Base-by-base conservation (phyloP, 345 rosid genomes). In the Triadica sebifera region DNA sequence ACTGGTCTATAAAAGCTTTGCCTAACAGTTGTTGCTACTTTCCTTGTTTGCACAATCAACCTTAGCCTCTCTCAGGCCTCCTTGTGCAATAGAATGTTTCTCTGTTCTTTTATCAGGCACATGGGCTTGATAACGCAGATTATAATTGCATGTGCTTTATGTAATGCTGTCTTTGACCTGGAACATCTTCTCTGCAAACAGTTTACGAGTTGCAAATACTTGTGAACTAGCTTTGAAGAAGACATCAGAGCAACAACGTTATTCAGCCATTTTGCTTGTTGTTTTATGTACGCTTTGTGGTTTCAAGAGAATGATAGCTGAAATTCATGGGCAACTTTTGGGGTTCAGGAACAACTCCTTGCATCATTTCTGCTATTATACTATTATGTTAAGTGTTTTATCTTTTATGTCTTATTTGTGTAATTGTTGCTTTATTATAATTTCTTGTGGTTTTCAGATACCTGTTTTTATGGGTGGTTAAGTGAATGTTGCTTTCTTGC, bases 381-480 rank as follows among this genome's bases (percentile, higher is more conserved):
- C 19, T 56, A 43, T 67, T 24, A 45, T 20, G 57, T 45, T 47
- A 51, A 4, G 19, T 8, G 19, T 52, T 45, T 56, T 66, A 6
- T 45, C 34, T 17, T 39, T 19, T 37, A 25, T 53, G 41, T 70
- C 15, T 50, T 39, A n/a, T 39, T 45, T 41, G 34, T 66, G 58
- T n/a, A 65, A 55, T 38, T 65, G 20, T 68, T 38, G 56, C 45
- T 25, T 75, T 59, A 12, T 75, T 65, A 34, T 73, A 25, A 37
- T 76, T 66, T 61, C 16, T 56, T 56, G 8, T 70, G 75, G 25
- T 55, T 79, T 66, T 60, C 59, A 50, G 78, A 67, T 81, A 49
- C 77, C 65, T 57, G 58, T 22, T 24, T 68, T 46, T 22, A 58
- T 20, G 12, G 65, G 60, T 69, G 51, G 46, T 57, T 12, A 75